Conservation (phyloP, 768 basidiomycete genomes). For the Mycena galopus region DNA sequence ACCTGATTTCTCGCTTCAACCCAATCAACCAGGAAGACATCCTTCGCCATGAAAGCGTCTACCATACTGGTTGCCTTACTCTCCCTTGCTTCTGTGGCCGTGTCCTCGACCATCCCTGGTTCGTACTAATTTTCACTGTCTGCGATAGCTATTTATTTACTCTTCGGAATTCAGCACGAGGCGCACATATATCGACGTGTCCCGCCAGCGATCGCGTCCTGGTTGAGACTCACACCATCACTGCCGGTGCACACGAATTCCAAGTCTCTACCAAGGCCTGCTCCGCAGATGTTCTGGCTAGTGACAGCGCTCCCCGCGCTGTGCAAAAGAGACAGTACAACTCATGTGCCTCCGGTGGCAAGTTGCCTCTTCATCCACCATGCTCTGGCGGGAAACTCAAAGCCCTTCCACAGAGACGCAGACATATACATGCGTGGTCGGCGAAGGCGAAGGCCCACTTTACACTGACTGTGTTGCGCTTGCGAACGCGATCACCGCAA, state of each 20-base stretch:
- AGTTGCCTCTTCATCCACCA: background rate
- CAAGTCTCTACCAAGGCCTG: slow-evolving; percentile 26
- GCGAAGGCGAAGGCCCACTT: background rate
- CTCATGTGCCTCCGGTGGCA: background rate
- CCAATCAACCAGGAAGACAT: too few species aligned
- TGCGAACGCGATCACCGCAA: background rate
- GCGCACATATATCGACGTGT: slow-evolving; percentile 7
- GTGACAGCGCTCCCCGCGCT: too few species aligned
- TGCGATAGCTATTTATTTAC: background rate
- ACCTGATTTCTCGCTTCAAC: too few species aligned
- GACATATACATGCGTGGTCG: background rate
- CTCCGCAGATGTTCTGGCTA: slow-evolving; percentile 1
- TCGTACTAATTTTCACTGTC: background rate
- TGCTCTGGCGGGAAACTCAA: background rate
- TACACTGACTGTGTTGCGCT: background rate
- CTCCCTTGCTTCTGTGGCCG: background rate
- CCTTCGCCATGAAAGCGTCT: slow-evolving; percentile 9
- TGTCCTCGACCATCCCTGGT: slow-evolving; percentile 9
- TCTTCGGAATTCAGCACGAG: background rate
- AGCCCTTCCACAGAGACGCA: background rate
- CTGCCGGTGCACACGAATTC: slow-evolving; percentile 7
- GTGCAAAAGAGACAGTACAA: slow-evolving; percentile 9
- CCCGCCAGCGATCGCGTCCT: slow-evolving; percentile 9
- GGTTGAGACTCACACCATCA: slow-evolving; percentile 11
- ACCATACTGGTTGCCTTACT: background rate